Conservation (phyloP, 1,284 basidiomycete genomes). For the Filobasidium uniguttulatum region DNA sequence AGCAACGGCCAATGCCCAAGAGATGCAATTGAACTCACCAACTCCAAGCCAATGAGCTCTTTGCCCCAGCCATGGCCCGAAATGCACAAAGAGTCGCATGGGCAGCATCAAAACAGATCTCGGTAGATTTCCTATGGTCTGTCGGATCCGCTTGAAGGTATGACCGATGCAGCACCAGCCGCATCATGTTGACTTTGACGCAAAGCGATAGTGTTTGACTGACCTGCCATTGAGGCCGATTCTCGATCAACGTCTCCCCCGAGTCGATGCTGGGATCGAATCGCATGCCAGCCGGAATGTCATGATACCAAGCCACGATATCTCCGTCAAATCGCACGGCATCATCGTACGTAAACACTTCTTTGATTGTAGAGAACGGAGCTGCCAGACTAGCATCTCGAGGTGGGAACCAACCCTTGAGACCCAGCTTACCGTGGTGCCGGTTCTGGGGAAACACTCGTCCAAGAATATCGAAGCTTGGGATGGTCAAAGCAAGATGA, state of each 20-base stretch:
- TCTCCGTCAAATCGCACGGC: slow-evolving; percentile 31
- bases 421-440: slow-evolving; percentile 23
- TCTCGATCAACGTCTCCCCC: slow-evolving; percentile 17
- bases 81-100: slow-evolving; percentile 30
- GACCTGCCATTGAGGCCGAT: slow-evolving; percentile 19
- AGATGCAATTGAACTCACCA: slow-evolving; percentile 23
- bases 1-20: no score
- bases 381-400: slow-evolving; percentile 11
- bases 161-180: slow-evolving; percentile 33
- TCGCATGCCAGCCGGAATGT: slow-evolving; percentile 28
- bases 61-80: slow-evolving; percentile 24
- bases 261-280: slow-evolving; percentile 27
- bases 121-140: slow-evolving; percentile 33
- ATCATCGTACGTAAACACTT: slow-evolving; percentile 30
- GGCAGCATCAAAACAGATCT: slow-evolving; percentile 28
- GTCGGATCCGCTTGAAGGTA: slow-evolving; percentile 34
- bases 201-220: slow-evolving; percentile 32
- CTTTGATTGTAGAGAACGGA: slow-evolving; percentile 8
- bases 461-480: slow-evolving; percentile 31
- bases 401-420: slow-evolving; percentile 31
- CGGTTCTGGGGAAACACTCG: slow-evolving; percentile 31
- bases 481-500: slow-evolving; percentile 34
- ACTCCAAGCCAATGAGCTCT: slow-evolving; percentile 31
- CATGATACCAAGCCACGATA: slow-evolving; percentile 32
- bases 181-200: slow-evolving; percentile 36